Base-by-base conservation (phyloP, 129 eudicot genomes). In the Lonicera japonica region DNA sequence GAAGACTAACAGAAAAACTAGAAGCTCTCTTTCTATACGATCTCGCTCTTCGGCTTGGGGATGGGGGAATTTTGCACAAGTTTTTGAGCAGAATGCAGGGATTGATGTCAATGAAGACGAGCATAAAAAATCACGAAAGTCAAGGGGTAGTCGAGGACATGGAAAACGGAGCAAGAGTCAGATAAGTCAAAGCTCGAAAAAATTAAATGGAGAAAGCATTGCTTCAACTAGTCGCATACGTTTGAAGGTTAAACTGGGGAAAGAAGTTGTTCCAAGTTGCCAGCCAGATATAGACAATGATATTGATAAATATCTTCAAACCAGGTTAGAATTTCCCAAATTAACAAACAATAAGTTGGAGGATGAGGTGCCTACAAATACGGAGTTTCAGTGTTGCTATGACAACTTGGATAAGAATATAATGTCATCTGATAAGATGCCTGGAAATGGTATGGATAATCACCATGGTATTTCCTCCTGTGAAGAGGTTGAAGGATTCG, bases 41-140 rank as follows among this genome's bases (percentile, higher is more conserved):
- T 60, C 80, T 69, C 87, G 90, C 46, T 72, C 78, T 54, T 86
- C 84, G 53, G 59, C 58, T 61, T 90, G 97, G 97, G 95, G 94
- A 70, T 21, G 62, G 43, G 79, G 66, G 19, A 76, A 67, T 72
- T 67, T 86, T 20, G 71, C 66, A 21, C 76, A 82, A 65, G 66
- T 58, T 54, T 75, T 77, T 64, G 73, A 72, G 50, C 57, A 38
- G 22, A 65, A 58, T 63, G 46, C 64, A 64, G 72, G 34, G 25
- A 16, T 29, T 36, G 67, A 62, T 50, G 64, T 48, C 7, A 55
- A 48, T 73, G 48, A 36, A 73, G 64, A 16, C 58, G 73, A 70
- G 29, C 62, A 51, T 34, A 52, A 38, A 34, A 61, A 58, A 45
- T 63, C 66, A 52, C 29, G 16, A 34, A 79, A 51, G 68, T 55